These are phyloP conservation scores for Aspergillus campestris DNA, from an alignment of 495 filamentous ascomycete genomes.

Conservation along the genomic window DNA sequence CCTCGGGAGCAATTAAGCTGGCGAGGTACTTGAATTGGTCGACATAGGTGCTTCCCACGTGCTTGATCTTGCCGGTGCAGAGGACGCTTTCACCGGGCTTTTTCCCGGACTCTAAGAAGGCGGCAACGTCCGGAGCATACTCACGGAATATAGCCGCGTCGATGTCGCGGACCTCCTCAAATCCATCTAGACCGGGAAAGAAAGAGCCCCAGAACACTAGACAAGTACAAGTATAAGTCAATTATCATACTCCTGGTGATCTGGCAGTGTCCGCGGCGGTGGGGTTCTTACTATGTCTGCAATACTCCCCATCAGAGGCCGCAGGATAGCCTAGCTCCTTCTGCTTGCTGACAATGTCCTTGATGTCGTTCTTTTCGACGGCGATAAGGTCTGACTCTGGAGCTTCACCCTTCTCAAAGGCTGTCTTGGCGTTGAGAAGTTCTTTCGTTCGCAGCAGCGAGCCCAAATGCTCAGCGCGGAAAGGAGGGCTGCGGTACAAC, in stretches of 20 bases:
- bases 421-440: constrained; percentile 56
- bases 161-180: constrained; percentile 52
- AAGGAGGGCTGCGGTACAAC: constrained; percentile 57
- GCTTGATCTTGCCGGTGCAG: constrained; percentile 64
- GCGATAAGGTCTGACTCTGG: constrained; percentile 28
- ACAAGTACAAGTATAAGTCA: constrained; percentile 1
- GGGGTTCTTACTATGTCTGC: constrained; percentile 47
- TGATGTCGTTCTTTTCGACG: constrained; percentile 60
- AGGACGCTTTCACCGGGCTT: constrained; percentile 69
- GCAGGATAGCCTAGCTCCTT: constrained; percentile 57
- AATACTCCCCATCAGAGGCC: constrained; percentile 70
- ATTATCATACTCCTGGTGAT: background rate
- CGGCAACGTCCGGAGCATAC: constrained; percentile 74
- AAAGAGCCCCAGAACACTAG: constrained; percentile 64
- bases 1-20: constrained; percentile 46
- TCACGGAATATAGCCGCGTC: constrained; percentile 56
- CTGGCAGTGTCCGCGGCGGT: too few relatives aligned
- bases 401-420: constrained; percentile 42
- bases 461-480: constrained; percentile 78
- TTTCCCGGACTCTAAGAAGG: constrained; percentile 59
- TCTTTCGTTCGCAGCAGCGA: constrained; percentile 67
- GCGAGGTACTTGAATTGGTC: constrained; percentile 65
- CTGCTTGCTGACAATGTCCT: constrained; percentile 57
- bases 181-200: constrained; percentile 68
- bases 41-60: constrained; percentile 52